These are phyloP conservation scores for Neonothopanus nambi DNA, from an alignment of 1,284 basidiomycete genomes.

Conservation along the genomic window DNA sequence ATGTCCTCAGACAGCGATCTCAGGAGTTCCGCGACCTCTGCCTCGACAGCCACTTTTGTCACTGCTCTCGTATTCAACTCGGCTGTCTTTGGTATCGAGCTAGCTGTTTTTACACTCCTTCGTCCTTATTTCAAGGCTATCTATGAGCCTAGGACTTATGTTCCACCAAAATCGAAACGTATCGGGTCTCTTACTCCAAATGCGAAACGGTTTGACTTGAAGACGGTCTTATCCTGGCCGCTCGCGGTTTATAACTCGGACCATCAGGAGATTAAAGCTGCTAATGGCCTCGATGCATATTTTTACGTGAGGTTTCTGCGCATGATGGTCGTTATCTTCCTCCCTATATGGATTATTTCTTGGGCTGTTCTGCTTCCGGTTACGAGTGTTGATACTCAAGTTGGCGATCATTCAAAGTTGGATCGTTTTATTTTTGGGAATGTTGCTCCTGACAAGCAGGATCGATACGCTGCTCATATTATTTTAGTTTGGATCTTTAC, in stretches of 20 bases:
- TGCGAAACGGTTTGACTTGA: slow-evolving; percentile 39
- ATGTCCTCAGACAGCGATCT: background rate
- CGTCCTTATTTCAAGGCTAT: slow-evolving; percentile 72
- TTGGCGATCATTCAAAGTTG: slow-evolving; percentile 57
- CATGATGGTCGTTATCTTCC: slow-evolving; percentile 77
- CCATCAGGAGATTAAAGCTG: slow-evolving; percentile 58
- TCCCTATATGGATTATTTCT: slow-evolving; percentile 81
- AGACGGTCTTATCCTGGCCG: slow-evolving; percentile 58
- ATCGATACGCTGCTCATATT: slow-evolving; percentile 76
- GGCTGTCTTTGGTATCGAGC: slow-evolving; percentile 64
- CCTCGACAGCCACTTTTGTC: slow-evolving; percentile 66
- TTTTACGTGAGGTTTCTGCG: slow-evolving; percentile 90
- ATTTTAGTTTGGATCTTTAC: slow-evolving; percentile 77
- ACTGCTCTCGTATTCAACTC: slow-evolving; percentile 78
- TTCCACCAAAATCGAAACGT: slow-evolving; percentile 37
- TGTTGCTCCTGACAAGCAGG: slow-evolving; percentile 49
- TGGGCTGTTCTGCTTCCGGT: slow-evolving; percentile 75
- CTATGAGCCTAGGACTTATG: slow-evolving; percentile 80
- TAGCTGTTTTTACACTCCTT: slow-evolving; percentile 70
- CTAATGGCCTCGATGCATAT: slow-evolving; percentile 93
- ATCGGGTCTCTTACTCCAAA: slow-evolving; percentile 11
- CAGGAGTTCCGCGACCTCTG: slow-evolving; percentile 32
- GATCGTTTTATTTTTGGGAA: slow-evolving; percentile 85
- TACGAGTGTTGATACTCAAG: slow-evolving; percentile 56
- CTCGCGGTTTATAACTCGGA: slow-evolving; percentile 56